Base-by-base conservation (phyloP, 306 rosid species). In the Fragaria nilgerrensis region DNA sequence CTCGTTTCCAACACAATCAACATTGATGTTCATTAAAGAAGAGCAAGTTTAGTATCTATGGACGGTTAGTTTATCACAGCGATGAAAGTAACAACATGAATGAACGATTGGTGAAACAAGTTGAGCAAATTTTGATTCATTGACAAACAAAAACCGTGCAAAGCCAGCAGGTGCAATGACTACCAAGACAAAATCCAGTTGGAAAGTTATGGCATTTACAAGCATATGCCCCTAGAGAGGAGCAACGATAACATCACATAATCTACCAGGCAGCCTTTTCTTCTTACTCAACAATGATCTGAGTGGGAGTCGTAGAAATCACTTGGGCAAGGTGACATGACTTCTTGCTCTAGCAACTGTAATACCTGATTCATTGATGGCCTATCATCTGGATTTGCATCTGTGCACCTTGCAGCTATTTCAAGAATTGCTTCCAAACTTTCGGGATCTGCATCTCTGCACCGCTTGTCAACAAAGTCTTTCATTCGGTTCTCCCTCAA, bases 291-390 rank as follows among this genome's bases (percentile, higher is more conserved):
- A 4, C 79, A 88, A 45, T 83, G 79, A 85, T 96, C 99, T 0
- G 98, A 96, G 17, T 96, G 94, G 19, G 98, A 92, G 84, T 91
- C 99, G 45, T 90, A 91, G 77, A 84, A 87, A 2, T 92, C 96
- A 32, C 90, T 96, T 7, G 97, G 92, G 70, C 88, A 89, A 19
- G 99, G 97, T 66, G 98, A 89, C 94, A 87, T 86, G 14, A 88
- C 89, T 83, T 96, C 97, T 79, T 86, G 97, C 81, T 96, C 98
- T 52, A 96, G 82, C 83, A 88, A 70, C 88, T 96, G 99, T 68
- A 89, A 32, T 9, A 96, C 98, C 65, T 96, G 89, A 62, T 80
- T 89, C 99, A 96, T 96, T 1, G 88, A 58, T 59, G 99, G 99
- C 74, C 99, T 92, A n/a, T 84, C 89, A 5, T 91, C 93, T 0